Evolutionary conservation across 176 grass and related monocot species (phyloP), one percentile per base, ranked within the genome.

Genomic region (Rhynchospora pubera): DNA sequence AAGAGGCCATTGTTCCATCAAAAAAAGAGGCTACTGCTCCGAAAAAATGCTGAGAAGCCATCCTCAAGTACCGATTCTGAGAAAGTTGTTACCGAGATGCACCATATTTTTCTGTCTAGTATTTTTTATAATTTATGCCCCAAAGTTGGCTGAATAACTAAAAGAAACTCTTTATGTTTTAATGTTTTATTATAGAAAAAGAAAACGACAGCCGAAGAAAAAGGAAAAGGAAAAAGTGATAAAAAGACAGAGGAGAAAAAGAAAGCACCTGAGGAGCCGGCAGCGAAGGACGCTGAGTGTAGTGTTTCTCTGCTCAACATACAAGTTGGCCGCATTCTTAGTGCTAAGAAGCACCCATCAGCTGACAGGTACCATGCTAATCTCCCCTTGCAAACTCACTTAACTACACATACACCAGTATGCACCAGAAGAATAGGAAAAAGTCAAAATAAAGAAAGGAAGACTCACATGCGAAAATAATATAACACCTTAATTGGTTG

Each of bases 331-430:
- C 16, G 92, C 69, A 95, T 98, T 82, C 84, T 87, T 15, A 98
- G 92, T 83, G 96, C 92, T 83, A 94, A 90, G 90, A 95, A 90
- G 61, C 96, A 95, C 59, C 96, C 96, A 87, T 99, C 96, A 84
- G 96, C 96, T 90, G 96, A 99, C 84, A 95, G 92, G 96, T 98
- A 82, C 12, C 67, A 61, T 42, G 71, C 18, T 55, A 73, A 57
- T 81, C 73, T 39, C 9, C 52, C 34, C 28, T 78, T 15, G 8
- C 18, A 22, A 78, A 71, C 9, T 60, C 13, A 53, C 50, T 1
- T 50, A 53, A 50, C 58, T 44, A 59, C 22, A 61, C 43, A 43
- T 5, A 57, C 24, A 53, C 28, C 32, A 9, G 48, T 63, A 9
- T 56, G 44, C 66, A 82, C 21, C 30, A 64, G n/a, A 79, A 43